Percentiles rank a stretch among this genome's conserved stretches.
phyloP scores from a whole-genome alignment of 2,329 filamentous ascomycete species.

The Microsporum canis region DNA sequence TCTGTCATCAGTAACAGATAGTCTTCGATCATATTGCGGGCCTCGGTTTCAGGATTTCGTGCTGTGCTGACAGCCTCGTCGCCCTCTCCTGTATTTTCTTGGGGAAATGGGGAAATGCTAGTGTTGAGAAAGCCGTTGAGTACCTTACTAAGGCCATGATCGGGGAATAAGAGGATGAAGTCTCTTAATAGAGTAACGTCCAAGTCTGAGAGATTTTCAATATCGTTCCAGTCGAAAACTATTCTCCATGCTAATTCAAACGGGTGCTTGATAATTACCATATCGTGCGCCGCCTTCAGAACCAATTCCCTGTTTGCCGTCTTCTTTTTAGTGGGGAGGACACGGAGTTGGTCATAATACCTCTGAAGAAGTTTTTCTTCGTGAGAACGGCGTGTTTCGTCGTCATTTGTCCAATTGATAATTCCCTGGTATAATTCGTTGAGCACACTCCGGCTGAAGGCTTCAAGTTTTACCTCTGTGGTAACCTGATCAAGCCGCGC shows the following conservation, averaged over 20 bases:
- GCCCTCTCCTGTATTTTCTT: conserved; percentile 31
- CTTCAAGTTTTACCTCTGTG: conserved; percentile 73
- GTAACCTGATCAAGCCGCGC: conserved; percentile 76
- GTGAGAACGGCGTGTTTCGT: conserved; percentile 68
- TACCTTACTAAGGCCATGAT: conserved; percentile 69
- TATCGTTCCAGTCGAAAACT: conserved; percentile 77
- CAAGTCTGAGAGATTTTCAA: conserved; percentile 60
- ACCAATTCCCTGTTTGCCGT: conserved; percentile 59
- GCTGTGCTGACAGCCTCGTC: conserved; percentile 34
- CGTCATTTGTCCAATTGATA: conserved; percentile 82
- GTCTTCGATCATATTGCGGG: conserved; percentile 60
- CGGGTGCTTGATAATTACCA: conserved; percentile 92
- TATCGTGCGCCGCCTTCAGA: conserved; percentile 67
- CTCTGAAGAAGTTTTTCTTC: conserved; percentile 83
- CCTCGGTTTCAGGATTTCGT: conserved; percentile 13
- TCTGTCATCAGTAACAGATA: conserved; percentile 70
- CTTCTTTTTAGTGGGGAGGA: conserved; percentile 59
- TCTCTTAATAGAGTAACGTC: conserved; percentile 67
- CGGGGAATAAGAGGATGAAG: conserved; percentile 74
- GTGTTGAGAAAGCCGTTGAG: conserved; percentile 73
- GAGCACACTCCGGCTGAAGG: conserved; percentile 63
- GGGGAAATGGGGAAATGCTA: conserved; percentile 69
- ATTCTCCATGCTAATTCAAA: conserved; percentile 87
- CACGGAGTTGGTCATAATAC: conserved; percentile 64
- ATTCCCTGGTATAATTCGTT: conserved; percentile 69